Conservation (phyloP, 1,139 yeast genomes). For the Geotrichum siamense region DNA sequence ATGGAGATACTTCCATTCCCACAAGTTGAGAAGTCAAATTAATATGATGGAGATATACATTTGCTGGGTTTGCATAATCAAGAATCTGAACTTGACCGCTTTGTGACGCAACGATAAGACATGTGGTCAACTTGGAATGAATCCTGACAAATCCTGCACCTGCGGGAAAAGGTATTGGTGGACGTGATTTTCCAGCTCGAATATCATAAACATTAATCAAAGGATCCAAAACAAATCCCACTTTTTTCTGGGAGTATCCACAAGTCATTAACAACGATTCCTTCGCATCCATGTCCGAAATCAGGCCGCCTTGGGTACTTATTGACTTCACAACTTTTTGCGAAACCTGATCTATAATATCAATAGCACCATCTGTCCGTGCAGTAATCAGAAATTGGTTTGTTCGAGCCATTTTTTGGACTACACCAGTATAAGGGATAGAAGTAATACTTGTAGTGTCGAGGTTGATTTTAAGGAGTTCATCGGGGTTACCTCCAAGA, state of each 20-base stretch:
- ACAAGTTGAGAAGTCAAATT: slow-evolving; percentile 41
- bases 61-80: slow-evolving; percentile 73
- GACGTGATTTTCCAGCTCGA: slow-evolving; percentile 60
- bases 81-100: slow-evolving; percentile 80
- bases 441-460: slow-evolving; percentile 42
- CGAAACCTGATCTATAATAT: slow-evolving; percentile 63
- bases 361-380: slow-evolving; percentile 59
- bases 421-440: slow-evolving; percentile 31
- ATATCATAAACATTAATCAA: slow-evolving; percentile 78
- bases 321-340: slow-evolving; percentile 54
- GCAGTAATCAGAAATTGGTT: slow-evolving; percentile 52
- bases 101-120: slow-evolving; percentile 64
- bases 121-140: slow-evolving; percentile 82
- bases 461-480: slow-evolving; percentile 54
- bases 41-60: slow-evolving; percentile 40
- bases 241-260: slow-evolving; percentile 61
- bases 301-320: slow-evolving; percentile 64
- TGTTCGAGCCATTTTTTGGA: slow-evolving; percentile 41
- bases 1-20: slow-evolving; percentile 59
- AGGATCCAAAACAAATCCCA: slow-evolving; percentile 58
- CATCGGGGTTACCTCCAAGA: slow-evolving; percentile 43
- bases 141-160: slow-evolving; percentile 82
- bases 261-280: slow-evolving; percentile 77
- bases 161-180: slow-evolving; percentile 83
- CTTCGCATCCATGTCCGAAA: slow-evolving; percentile 70